phyloP scores from a whole-genome alignment of 2,329 filamentous ascomycete species.

The Paraphaeosphaeria sporulosa region DNA sequence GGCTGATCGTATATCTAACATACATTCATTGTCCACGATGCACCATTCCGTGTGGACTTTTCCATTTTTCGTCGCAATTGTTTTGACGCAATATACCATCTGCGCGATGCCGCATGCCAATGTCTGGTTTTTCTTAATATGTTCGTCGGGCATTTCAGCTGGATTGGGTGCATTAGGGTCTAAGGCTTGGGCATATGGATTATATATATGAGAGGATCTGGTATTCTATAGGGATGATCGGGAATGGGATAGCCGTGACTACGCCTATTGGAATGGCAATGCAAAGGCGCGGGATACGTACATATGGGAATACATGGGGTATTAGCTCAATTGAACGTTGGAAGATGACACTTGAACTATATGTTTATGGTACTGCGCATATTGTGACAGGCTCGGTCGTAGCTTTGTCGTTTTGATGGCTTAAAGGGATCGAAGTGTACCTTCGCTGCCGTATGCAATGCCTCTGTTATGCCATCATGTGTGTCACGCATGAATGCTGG shows the following conservation, averaged over 20 bases:
- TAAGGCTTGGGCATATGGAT: not conserved
- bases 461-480: too few species aligned
- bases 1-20: not conserved
- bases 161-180: conserved; percentile 2
- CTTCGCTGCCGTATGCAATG: not conserved
- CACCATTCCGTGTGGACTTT: not conserved
- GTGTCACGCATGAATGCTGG: too few species aligned
- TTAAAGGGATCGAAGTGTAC: not conserved
- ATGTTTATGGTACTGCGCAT: not conserved
- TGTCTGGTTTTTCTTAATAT: not conserved
- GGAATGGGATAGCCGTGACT: too few species aligned
- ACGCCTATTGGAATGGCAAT: not conserved
- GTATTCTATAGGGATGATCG: not conserved
- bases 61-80: not conserved
- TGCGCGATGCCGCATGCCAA: not conserved
- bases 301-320: not conserved
- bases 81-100: conserved; percentile 9
- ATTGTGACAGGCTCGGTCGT: not conserved
- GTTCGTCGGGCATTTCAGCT: not conserved
- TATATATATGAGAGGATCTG: not conserved
- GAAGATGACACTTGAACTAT: not conserved
- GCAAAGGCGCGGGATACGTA: not conserved
- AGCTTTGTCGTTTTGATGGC: not conserved
- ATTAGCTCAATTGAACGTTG: not conserved
- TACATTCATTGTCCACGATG: not conserved